phyloP scores from a whole-genome alignment of 345 rosid species.

The Moricandia moricandioides region DNA sequence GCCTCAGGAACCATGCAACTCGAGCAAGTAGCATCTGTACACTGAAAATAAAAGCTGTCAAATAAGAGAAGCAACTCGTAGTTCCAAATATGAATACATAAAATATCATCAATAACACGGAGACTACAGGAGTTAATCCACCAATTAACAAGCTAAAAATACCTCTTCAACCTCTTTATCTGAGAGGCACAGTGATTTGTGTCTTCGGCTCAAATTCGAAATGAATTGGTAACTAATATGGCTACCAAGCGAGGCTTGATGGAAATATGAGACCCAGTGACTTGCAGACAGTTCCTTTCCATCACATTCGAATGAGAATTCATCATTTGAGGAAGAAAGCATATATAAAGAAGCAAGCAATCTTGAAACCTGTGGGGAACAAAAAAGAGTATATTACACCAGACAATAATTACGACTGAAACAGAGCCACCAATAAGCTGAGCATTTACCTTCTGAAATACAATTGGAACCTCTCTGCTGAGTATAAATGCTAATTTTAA shows the following conservation, averaged over 20 bases:
- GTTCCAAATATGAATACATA: background rate
- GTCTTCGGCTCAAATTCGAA: constrained; percentile 43
- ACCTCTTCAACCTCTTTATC: constrained; percentile 46
- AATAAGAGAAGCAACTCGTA: constrained; percentile 14
- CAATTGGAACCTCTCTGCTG: constrained; percentile 68
- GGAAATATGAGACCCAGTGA: constrained; percentile 90
- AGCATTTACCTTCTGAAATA: constrained; percentile 69
- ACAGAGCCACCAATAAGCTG: constrained; percentile 1
- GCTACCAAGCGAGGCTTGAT: constrained; percentile 90
- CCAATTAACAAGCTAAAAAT: constrained; percentile 16
- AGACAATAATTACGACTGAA: constrained; percentile 13
- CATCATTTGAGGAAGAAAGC: constrained; percentile 55
- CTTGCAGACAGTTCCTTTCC: constrained; percentile 61
- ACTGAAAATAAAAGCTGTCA: constrained; percentile 44
- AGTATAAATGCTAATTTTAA: constrained; percentile 75
- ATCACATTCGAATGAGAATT: constrained; percentile 42
- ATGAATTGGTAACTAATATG: constrained; percentile 62
- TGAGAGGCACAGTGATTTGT: constrained; percentile 24
- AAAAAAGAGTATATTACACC: constrained; percentile 9
- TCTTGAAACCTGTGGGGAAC: constrained; percentile 61
- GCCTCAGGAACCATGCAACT: constrained; percentile 35
- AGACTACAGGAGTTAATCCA: constrained; percentile 10
- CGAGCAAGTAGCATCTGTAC: constrained; percentile 37
- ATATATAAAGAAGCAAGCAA: constrained; percentile 61
- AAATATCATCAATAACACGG: constrained; percentile 7